These are phyloP conservation scores for Aspergillus sp. DNA, from an alignment of 2,329 filamentous ascomycete species.

Conservation along the genomic window DNA sequence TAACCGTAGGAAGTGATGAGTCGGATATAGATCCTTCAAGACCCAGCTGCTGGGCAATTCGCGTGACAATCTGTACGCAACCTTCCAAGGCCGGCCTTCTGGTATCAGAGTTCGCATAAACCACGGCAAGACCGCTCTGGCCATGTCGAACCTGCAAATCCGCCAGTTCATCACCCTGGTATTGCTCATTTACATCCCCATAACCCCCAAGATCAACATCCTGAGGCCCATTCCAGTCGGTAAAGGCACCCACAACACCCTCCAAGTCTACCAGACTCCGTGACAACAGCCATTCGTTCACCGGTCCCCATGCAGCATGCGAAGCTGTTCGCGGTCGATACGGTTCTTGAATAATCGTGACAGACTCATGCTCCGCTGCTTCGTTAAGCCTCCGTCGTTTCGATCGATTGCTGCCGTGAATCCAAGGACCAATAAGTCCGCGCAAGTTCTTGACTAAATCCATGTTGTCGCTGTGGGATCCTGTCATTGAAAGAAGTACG, in stretches of 20 bases:
- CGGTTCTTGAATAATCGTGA: constrained; percentile 18
- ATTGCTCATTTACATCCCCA: constrained; percentile 34
- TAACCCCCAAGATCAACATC: constrained; percentile 55
- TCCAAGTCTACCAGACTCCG: constrained; percentile 46
- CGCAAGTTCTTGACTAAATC: constrained; percentile 49
- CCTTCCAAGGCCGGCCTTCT: constrained; percentile 41
- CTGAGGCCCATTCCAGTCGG: constrained; percentile 54
- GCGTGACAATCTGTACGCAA: constrained; percentile 44
- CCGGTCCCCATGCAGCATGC: constrained; percentile 48
- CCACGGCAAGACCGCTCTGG: constrained; percentile 53
- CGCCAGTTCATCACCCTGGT: constrained; percentile 38
- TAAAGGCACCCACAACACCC: constrained; percentile 45
- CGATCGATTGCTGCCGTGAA: constrained; percentile 50
- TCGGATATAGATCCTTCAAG: constrained; percentile 37
- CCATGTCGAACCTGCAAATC: constrained; percentile 46
- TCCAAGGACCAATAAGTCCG: constrained; percentile 57
- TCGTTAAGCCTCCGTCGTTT: constrained; percentile 48
- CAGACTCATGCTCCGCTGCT: constrained; percentile 18
- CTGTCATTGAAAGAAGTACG: constrained; percentile 43
- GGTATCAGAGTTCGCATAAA: constrained; percentile 48
- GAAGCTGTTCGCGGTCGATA: constrained; percentile 14
- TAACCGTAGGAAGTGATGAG: constrained; percentile 22
- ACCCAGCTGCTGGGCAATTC: constrained; percentile 46
- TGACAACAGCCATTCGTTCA: constrained; percentile 54
- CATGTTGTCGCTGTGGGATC: constrained; percentile 26